Percentiles rank a stretch among this genome's conserved stretches.
Conservation (phyloP, 148 eudicot species). For the Mesembryanthemum crystallinum region DNA sequence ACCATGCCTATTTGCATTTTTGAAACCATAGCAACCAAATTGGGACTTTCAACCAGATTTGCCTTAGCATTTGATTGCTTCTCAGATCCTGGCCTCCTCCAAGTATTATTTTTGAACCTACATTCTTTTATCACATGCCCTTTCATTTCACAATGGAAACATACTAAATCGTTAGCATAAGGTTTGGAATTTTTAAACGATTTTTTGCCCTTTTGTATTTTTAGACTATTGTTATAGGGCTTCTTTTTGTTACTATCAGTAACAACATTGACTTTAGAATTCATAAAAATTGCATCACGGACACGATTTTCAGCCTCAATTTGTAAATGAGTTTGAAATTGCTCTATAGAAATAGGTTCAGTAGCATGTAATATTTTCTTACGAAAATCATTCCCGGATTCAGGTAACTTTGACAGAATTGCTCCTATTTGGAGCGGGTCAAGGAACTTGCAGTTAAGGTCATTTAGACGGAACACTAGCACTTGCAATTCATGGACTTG, state of each 20-base stretch:
- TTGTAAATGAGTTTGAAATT: too few species aligned
- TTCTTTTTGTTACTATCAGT: too few species aligned
- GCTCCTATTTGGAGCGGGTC: too few species aligned
- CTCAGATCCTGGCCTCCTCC: background rate
- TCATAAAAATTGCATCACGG: background rate
- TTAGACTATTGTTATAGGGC: too few species aligned
- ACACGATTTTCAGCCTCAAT: background rate
- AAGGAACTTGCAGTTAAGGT: too few species aligned
- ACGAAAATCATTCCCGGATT: too few species aligned
- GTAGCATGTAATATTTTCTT: too few species aligned
- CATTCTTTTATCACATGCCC: background rate
- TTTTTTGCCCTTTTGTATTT: too few species aligned
- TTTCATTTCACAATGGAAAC: background rate
- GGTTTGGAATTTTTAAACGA: background rate
- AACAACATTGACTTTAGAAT: background rate
- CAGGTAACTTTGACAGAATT: too few species aligned
- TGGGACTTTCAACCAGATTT: background rate
- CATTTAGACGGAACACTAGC: too few species aligned
- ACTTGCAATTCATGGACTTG: too few species aligned
- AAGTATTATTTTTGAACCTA: background rate
- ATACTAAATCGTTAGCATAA: background rate
- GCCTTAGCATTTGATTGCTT: background rate
- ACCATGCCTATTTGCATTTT: background rate
- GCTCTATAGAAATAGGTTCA: too few species aligned
- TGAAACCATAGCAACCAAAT: background rate